Evolutionary conservation across 371 early-diverging fungal genomes (phyloP), one percentile per base, ranked within the genome.

Genomic region (Lichtheimia ornata): DNA sequence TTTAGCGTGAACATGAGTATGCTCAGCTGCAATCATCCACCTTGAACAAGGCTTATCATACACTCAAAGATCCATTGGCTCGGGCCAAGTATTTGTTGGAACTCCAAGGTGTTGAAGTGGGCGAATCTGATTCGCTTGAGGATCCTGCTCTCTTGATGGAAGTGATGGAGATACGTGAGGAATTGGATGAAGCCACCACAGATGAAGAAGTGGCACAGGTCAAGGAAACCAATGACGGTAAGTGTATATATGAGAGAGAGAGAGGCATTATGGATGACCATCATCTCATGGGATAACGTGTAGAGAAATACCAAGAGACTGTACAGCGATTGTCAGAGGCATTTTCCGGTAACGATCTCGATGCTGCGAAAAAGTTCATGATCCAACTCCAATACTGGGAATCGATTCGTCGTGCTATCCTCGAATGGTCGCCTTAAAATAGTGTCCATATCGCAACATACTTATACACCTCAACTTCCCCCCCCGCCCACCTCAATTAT

Each of bases 11-110:
- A 66, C 81, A 87, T 57, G 71, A 72, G 30, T 85, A 86, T 62
- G 92, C 94, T 11, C 91, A 91, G 47, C 71, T 81, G 18, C 94
- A 93, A 61, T 94, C 94, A 0, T 83, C 92, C 5, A 83, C 89
- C 62, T 79, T 92, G 52, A 95, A 95, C 82, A 93, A 94, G 68
- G 96, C 93, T 4, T 94, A 93, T 62, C 75, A 91, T 20, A 87
- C 90, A 12, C 72, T 95, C 20, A 77, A 83, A 50, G 90, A 92
- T 44, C 96, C 94, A 12, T 79, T 95, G 14, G 67, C 80, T 4
- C 80, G 96, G 17, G 94, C 96, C 9, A 83, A 88, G 59, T 95
- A 95, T 52, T 76, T 95, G 63, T 76, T 95, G 18, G 72, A 81
- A 22, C 73, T 91, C 52, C 56, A 83, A 24, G 87, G 85, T 9